Evolutionary conservation across 441 rosid genomes (phyloP).

Genomic region (Erysimum pusillum): DNA sequence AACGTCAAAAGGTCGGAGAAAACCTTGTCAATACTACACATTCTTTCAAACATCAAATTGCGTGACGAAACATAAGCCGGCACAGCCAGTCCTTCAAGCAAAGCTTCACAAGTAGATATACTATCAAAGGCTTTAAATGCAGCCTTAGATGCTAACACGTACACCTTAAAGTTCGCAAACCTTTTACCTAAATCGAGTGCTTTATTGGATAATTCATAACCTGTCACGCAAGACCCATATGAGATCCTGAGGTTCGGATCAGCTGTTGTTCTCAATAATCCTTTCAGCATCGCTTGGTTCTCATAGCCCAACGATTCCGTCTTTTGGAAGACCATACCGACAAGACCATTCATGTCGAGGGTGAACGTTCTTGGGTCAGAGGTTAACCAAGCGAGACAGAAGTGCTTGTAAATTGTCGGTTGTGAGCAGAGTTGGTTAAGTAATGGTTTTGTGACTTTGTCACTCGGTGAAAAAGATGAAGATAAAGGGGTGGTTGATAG

Average conservation of each 20-base stretch:
- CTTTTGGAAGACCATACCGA: slow-evolving; percentile 13
- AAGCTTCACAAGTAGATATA: slow-evolving; percentile 7
- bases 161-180: neutral
- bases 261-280: slow-evolving; percentile 8
- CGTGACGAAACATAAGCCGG: slow-evolving; percentile 1
- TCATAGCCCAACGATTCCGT: slow-evolving; percentile 3
- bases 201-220: slow-evolving; percentile 17
- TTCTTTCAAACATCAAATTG: slow-evolving; percentile 13
- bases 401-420: slow-evolving; percentile 16
- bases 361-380: slow-evolving; percentile 12
- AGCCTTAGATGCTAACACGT: slow-evolving; percentile 6
- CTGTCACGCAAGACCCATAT: slow-evolving; percentile 19
- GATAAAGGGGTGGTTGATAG: slow-evolving; percentile 18
- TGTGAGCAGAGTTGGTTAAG: slow-evolving; percentile 16
- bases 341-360: slow-evolving; percentile 25
- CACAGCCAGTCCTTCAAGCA: neutral
- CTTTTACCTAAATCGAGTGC: slow-evolving; percentile 15
- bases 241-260: slow-evolving; percentile 4
- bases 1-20: slow-evolving; percentile 15
- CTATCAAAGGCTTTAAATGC: slow-evolving; percentile 10
- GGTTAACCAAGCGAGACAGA: slow-evolving; percentile 27
- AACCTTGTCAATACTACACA: slow-evolving; percentile 22
- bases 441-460: slow-evolving; percentile 29
- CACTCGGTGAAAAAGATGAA: slow-evolving; percentile 32
- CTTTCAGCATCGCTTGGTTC: slow-evolving; percentile 29